Conservation (phyloP, 805 yeast genomes). For the Zygoascus tannicola region DNA sequence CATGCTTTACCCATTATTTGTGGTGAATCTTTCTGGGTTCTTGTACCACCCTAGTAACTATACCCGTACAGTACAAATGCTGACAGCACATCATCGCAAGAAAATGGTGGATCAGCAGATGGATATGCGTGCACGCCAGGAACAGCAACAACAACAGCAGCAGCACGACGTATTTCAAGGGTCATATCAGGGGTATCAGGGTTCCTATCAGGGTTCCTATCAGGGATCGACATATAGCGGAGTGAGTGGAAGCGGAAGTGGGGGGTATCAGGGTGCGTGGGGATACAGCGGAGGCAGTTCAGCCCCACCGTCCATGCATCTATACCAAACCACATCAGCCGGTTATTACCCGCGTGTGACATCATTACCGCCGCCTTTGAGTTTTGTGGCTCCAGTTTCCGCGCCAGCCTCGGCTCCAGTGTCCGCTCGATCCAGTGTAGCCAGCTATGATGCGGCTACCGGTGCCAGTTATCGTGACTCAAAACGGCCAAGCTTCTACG, state of each 20-base stretch:
- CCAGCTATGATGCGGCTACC: not conserved
- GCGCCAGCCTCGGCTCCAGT: not conserved
- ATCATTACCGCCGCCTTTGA: not conserved
- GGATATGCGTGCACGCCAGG: conserved; percentile 7
- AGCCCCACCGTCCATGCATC: not conserved
- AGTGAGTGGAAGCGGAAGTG: no score
- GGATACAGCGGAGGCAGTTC: not conserved
- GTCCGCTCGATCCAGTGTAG: not conserved
- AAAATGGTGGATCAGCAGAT: conserved; percentile 18
- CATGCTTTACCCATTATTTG: conserved; percentile 58
- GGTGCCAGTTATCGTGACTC: conserved; percentile 50
- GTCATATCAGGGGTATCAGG: conserved; percentile 7
- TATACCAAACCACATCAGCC: not conserved
- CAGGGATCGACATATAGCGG: not conserved
- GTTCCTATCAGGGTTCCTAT: conserved; percentile 3
- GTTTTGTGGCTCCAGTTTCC: not conserved
- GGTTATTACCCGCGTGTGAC: not conserved
- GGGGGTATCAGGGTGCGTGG: not conserved
- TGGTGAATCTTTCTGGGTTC: conserved; percentile 41
- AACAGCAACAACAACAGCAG: conserved; percentile 7
- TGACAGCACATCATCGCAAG: conserved; percentile 26
- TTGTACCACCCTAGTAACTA: conserved; percentile 28
- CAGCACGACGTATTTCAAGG: conserved; percentile 4
- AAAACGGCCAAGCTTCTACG: conserved; percentile 25
- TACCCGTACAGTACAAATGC: conserved; percentile 27